These are phyloP conservation scores for Drosera capensis DNA, from an alignment of 148 eudicot species.

Conservation along the genomic window DNA sequence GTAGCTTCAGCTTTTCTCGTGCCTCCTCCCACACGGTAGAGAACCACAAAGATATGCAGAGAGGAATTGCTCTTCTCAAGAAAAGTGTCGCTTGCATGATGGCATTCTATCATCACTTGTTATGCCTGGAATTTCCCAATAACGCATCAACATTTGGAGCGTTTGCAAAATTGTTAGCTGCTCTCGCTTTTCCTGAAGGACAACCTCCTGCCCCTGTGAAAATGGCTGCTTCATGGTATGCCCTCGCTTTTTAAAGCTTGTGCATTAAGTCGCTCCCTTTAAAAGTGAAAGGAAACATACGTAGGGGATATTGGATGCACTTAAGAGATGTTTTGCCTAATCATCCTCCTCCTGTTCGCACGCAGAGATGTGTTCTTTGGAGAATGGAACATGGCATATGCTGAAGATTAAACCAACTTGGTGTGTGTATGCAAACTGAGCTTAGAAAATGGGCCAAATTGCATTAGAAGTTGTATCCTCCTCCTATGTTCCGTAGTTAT, in stretches of 20 bases:
- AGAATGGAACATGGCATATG: too few relatives aligned
- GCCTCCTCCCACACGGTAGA: slow-evolving; percentile 81
- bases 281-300: too few relatives aligned
- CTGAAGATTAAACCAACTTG: too few relatives aligned
- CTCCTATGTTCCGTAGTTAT: too few relatives aligned
- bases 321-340: too few relatives aligned
- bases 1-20: slow-evolving; percentile 62
- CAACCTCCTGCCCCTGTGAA: slow-evolving; percentile 59
- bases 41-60: slow-evolving; percentile 81
- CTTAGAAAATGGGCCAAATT: too few relatives aligned
- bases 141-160: slow-evolving; percentile 94
- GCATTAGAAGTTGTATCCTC: too few relatives aligned
- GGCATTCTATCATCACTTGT: slow-evolving; percentile 76
- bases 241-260: neutral
- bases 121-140: slow-evolving; percentile 66
- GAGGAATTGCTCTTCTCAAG: slow-evolving; percentile 94
- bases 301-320: too few relatives aligned
- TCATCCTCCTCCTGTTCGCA: too few relatives aligned
- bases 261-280: too few relatives aligned
- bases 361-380: too few relatives aligned
- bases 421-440: too few relatives aligned
- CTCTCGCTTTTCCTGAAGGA: slow-evolving; percentile 92
- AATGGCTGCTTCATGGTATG: slow-evolving; percentile 69
- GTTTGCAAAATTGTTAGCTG: slow-evolving; percentile 74
- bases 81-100: slow-evolving; percentile 94